Evolutionary conservation across 352 stramenopile genomes (phyloP), one percentile per base, ranked within the genome.

Genomic region (Phytophthora citricola): DNA sequence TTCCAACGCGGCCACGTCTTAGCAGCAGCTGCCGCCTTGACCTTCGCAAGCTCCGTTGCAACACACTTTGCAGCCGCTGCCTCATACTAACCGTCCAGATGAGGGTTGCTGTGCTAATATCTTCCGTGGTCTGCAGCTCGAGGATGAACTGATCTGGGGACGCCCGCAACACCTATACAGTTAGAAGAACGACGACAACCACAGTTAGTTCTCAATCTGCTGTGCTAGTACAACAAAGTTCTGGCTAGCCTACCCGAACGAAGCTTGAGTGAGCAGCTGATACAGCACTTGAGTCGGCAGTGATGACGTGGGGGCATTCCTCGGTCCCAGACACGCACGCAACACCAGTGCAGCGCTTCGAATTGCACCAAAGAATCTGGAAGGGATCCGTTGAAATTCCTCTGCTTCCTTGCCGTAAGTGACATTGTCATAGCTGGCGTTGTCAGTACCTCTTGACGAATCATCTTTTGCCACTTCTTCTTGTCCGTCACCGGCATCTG

Each of bases 1-100:
- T 94, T 69, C 88, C 88, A 95, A 11, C 79, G 81, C 15, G 88
- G 88, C 86, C 86, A 95, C 0, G 70, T 71, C 38, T 83, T 76
- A 0, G 81, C 61, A 11, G 55, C 61, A 5, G 79, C 80, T 8
- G 83, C 83, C 4, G 72, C 76, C 60, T 87, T 82, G n/a, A 94
- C 81, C 54, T 94, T 94, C 1, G 64, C 40, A 12, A 93, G 66
- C 58, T 94, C 84, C 9, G 63, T 63, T 9, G 64, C 51, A 17
- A 94, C 56, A 17, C 81, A 92, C 17, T 81, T 10, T 80, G 65
- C 15, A 95, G 53, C 1, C 79, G 74, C 49, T 75, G 69, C 9
- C 81, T 75, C 88, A 94, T 95, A 36, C 79, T 86, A 10, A 66
- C 58, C 1, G 85, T 94, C 88, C 88, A 95, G 17, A 95, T 79